Base-by-base conservation (phyloP, 2,329 filamentous ascomycete species). In the Calonectria naviculata region DNA sequence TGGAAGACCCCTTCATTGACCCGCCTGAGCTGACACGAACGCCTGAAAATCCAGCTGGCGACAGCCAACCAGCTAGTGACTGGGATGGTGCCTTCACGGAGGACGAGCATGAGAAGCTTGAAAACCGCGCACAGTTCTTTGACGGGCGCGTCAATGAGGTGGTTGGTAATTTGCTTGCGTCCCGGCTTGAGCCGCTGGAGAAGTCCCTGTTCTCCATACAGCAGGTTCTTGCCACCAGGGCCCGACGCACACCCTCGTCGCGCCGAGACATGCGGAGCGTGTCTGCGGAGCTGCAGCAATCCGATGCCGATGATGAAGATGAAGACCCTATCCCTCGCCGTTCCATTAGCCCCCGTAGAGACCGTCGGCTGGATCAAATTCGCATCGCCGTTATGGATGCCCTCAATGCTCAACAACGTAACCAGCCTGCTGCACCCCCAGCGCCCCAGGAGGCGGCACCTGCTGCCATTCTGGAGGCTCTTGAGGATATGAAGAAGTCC, bases 231-330 rank as follows among this genome's bases (percentile, higher is more conserved):
- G 87, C 87, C 21, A 85, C 87, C 49, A 86, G 93, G 75, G 87
- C 89, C 31, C 86, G 86, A 34, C 87, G 87, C 66, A 86, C 87
- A 17, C 85, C 87, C 29, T 90, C 91, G 13, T 89, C 87, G 67
- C 87, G 89, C 34, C 88, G 88, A 46, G 88, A 89, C 29, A 87
- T 90, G 74, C 90, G 91, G 75, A 94, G 92, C 81, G 83, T 90
- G 46, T 95, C 93, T 56, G 90, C 87, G n/a, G 93, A 95, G 34
- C 79, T 89, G 4, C 87, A 90, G 58, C 92, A 97, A 70, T 98
- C 96, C 80, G 97, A 98, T 83, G 96, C 97, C 13, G 96, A 98
- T 81, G 95, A 98, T 73, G 95, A 98, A 80, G 95, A 97, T 75
- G 95, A 98, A 26, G 94, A 92, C 68, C 89, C 91, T 67, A 72